Evolutionary conservation across 352 stramenopile genomes (phyloP), one percentile per base, ranked within the genome.

Genomic region (Globisporangium solare): DNA sequence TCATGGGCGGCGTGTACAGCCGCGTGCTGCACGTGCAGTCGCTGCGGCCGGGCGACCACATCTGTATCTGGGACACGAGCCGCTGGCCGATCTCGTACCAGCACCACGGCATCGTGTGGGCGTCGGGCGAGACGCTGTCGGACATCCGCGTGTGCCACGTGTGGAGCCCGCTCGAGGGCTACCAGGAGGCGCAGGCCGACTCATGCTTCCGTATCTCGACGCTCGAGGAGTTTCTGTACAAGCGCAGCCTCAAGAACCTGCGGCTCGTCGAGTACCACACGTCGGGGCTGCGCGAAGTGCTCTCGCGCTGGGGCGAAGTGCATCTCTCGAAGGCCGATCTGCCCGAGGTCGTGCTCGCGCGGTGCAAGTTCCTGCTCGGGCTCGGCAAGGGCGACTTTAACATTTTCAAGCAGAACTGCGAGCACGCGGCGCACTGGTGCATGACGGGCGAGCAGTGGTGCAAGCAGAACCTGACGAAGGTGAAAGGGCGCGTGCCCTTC

Each of bases 401-500:
- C 57, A 89, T 94, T 56, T 92, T 94, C 55, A 86, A 74, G 32
- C 85, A 94, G 66, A 94, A 94, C 60, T 94, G 85, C 66, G 85
- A 94, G 55, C 85, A 94, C 53, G 81, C 83, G 6, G 85, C 85
- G 13, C 83, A 94, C 54, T 94, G 85, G 85, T 94, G 85, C 60
- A 94, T 90, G 85, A 94, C 85, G 1, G 85, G 85, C 50, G 78
- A 94, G 67, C 85, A 94, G 65, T 94, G 85, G 85, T 93, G 80
- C 69, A 94, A 94, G 63, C 85, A 94, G 58, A 90, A 72, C 20
- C 67, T 94, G 14, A 91, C 83, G 1, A 83, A 87, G 39, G 79
- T 74, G 1, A 78, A 74, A 24, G 76, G 79, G 11, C 73, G 83
- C 22, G 83, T 94, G 47, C 85, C 85, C 2, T 94, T 94, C 58